A percentile compares a stretch with the other conserved stretches of the same genome.
phyloP scores from a whole-genome alignment of 2,329 filamentous ascomycete genomes.

The Microsporum canis region DNA sequence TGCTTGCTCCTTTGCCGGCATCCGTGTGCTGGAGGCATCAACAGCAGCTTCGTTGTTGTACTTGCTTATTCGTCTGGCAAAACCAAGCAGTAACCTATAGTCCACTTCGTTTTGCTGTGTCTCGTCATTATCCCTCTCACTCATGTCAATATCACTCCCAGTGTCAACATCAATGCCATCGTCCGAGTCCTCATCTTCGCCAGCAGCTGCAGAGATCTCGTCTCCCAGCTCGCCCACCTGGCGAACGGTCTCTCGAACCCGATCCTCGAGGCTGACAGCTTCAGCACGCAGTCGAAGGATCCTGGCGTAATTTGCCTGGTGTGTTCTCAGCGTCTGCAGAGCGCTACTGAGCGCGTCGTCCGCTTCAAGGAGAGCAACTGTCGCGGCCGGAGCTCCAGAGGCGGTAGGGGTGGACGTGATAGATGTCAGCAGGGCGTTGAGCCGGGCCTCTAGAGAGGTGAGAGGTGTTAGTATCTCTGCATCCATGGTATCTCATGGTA shows the following conservation, averaged over 20 bases:
- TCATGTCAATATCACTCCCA: slow-evolving; percentile 16
- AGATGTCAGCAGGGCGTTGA: slow-evolving; percentile 32
- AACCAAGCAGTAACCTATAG: slow-evolving; percentile 34
- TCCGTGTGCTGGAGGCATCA: slow-evolving; percentile 26
- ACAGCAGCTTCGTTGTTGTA: slow-evolving; percentile 36
- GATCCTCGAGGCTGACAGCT: slow-evolving; percentile 29
- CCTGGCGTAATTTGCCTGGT: slow-evolving; percentile 35
- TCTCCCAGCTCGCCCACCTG: slow-evolving; percentile 31
- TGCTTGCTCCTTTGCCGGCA: neutral
- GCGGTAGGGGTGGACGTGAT: slow-evolving; percentile 36
- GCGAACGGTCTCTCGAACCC: slow-evolving; percentile 32
- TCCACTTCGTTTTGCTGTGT: slow-evolving; percentile 30
- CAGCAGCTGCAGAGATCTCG: slow-evolving; percentile 28
- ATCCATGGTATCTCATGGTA: slow-evolving; percentile 28
- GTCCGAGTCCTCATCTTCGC: slow-evolving; percentile 23
- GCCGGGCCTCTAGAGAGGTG: slow-evolving; percentile 31
- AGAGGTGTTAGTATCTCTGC: slow-evolving; percentile 29
- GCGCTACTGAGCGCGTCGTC: slow-evolving; percentile 34
- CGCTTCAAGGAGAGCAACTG: slow-evolving; percentile 30
- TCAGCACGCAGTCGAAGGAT: slow-evolving; percentile 33
- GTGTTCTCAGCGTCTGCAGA: slow-evolving; percentile 32
- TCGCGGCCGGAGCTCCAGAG: slow-evolving; percentile 31
- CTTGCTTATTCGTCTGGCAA: slow-evolving; percentile 38
- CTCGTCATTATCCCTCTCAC: slow-evolving; percentile 7
- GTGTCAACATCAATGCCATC: slow-evolving; percentile 14